Conservation (phyloP, 2,329 filamentous ascomycete genomes). For the Thelonectria discophora region DNA sequence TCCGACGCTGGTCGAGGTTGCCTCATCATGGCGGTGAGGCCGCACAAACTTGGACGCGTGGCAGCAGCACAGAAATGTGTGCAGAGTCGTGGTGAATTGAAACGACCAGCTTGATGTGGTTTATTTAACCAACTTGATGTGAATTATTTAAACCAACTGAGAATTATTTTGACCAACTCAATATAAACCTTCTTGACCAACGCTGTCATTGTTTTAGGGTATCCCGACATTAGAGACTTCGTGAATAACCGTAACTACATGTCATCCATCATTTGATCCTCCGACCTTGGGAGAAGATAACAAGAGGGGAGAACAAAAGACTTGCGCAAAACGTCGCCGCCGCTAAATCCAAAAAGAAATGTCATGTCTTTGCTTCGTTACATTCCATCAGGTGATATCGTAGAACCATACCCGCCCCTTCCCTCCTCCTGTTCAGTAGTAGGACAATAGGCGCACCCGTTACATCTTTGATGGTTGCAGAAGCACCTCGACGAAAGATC, state of each 20-base stretch:
- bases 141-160: not conserved
- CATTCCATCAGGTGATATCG: too few species aligned
- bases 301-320: too few species aligned
- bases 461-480: conserved; percentile 17
- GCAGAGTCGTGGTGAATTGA: not conserved
- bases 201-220: conserved; percentile 9
- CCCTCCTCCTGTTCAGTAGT: not conserved
- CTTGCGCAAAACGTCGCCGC: too few species aligned
- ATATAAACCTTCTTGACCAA: not conserved
- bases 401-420: not conserved
- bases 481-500: conserved; percentile 19
- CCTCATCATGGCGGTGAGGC: not conserved
- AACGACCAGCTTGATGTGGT: not conserved
- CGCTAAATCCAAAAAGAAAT: not conserved
- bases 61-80: not conserved
- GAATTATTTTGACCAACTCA: too few species aligned
- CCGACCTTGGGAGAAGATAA: too few species aligned
- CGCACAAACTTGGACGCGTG: not conserved
- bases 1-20: not conserved
- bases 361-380: not conserved
- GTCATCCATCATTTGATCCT: not conserved
- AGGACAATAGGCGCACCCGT: not conserved
- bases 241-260: not conserved
- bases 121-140: not conserved
- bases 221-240: conserved; percentile 16